Evolutionary conservation across 73 alveolate species (phyloP), one percentile per base, ranked within the genome.

Genomic region (Paramecium sonneborni): DNA sequence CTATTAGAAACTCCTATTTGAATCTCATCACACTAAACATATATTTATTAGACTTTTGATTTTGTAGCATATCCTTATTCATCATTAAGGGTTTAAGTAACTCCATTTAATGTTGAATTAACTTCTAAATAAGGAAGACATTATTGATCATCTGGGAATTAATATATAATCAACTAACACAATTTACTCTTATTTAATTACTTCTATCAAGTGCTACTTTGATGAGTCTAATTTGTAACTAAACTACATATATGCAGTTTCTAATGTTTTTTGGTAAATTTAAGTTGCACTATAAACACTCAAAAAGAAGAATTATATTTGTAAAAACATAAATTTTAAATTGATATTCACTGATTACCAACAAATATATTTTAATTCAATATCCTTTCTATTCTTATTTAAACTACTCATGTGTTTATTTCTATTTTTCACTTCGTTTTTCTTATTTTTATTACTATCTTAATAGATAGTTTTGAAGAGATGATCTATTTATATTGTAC

Each of bases 301-400:
- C 41, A 58, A 28, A 28, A 58, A 32, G 82, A 58, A 11, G 82
- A 23, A 48, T 48, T 48, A 32, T 28, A 32, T 58, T 58, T 58
- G 82, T 58, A 58, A 58, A 58, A 28, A 58, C 82, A 58, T 58
- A 28, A 58, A 58, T 58, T 48, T 48, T 48, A 48, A 48, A 48
- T 48, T 48, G 67, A 58, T 28, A 58, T 58, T 28, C 9, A 23
- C 82, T 58, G 82, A 58, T 58, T 58, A 58, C 67, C 82, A 58
- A 58, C 82, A 58, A 58, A 58, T 58, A 32, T 58, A 58, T 32
- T 58, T 48, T 48, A 48, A 48, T 8, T 48, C 67, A 48, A 48
- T 10, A 48, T 48, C 67, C 3, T 26, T 48, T n/a, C 67, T 12
- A 12, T 48, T 48, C 3, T 1, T 4, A 48, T 48, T 1, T 48